Conservation (phyloP, 2,329 filamentous ascomycete genomes). For the Aschersonia sp. region DNA sequence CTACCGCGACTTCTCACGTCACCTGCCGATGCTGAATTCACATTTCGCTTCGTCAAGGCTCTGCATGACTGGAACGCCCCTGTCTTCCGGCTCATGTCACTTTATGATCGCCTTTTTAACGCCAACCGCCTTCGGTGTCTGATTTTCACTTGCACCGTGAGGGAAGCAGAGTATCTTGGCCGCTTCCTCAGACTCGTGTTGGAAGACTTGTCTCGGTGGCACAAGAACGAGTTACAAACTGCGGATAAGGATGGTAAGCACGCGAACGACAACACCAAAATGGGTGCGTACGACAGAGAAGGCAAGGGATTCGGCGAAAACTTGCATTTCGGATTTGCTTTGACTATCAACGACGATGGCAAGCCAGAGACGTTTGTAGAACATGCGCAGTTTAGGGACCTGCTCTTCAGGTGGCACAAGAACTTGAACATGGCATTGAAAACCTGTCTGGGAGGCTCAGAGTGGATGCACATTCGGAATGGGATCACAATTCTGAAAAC, state of each 20-base stretch:
- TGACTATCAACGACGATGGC: slow-evolving; percentile 49
- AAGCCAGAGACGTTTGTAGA: slow-evolving; percentile 60
- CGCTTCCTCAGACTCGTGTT: slow-evolving; percentile 76
- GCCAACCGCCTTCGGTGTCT: slow-evolving; percentile 67
- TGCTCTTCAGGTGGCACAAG: slow-evolving; percentile 84
- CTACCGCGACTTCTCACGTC: slow-evolving; percentile 78
- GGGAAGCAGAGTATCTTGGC: slow-evolving; percentile 86
- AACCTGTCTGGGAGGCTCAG: slow-evolving; percentile 62
- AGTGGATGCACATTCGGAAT: slow-evolving; percentile 98
- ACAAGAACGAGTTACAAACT: slow-evolving; percentile 51
- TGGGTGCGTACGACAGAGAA: slow-evolving; percentile 73
- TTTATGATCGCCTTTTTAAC: slow-evolving; percentile 75
- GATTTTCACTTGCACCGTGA: slow-evolving; percentile 79
- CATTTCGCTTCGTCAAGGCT: slow-evolving; percentile 72
- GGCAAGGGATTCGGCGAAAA: slow-evolving; percentile 38
- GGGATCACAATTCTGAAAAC: slow-evolving; percentile 79
- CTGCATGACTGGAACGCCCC: slow-evolving; percentile 74
- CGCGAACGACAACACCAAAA: slow-evolving; percentile 32
- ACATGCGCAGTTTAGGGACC: slow-evolving; percentile 72
- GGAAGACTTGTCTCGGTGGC: slow-evolving; percentile 71
- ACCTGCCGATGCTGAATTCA: slow-evolving; percentile 76
- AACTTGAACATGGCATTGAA: slow-evolving; percentile 68
- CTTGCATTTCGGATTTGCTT: slow-evolving; percentile 63
- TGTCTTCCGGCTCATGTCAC: slow-evolving; percentile 71
- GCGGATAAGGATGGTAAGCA: slow-evolving; percentile 16